These are phyloP conservation scores for Aeschynomene evenia DNA, from an alignment of 306 rosid genomes.

Conservation along the genomic window DNA sequence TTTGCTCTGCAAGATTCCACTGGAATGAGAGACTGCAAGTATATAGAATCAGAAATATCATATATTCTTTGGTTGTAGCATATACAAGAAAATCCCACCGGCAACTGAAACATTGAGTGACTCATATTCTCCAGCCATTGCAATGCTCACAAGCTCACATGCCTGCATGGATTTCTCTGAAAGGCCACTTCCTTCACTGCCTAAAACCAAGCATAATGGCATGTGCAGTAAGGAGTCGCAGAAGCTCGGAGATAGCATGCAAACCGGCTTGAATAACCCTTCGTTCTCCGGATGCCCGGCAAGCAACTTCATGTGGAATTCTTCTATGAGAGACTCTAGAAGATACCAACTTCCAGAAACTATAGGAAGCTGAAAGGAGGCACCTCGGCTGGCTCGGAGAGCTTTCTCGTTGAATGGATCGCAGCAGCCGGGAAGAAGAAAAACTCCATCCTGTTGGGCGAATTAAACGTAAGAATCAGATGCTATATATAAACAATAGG, in stretches of 20 bases:
- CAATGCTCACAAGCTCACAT: conserved; percentile 89
- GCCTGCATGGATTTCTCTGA: conserved; percentile 55
- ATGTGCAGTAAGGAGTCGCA: conserved; percentile 46
- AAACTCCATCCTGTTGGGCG: conserved; percentile 68
- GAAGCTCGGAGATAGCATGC: conserved; percentile 51
- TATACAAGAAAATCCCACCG: conserved; percentile 91
- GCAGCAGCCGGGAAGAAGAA: conserved; percentile 92
- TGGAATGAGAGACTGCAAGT: background rate
- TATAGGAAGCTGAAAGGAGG: conserved; percentile 84
- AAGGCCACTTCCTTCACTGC: conserved; percentile 90
- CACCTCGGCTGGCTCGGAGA: conserved; percentile 94
- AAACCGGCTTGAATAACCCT: conserved; percentile 43
- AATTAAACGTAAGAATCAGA: conserved; percentile 1
- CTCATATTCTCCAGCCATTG: conserved; percentile 85
- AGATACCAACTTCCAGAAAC: conserved; percentile 77
- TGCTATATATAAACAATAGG: background rate
- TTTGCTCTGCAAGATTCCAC: background rate
- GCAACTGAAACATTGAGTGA: conserved; percentile 98
- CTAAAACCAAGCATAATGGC: conserved; percentile 80
- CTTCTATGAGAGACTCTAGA: conserved; percentile 50
- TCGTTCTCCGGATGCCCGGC: conserved; percentile 75
- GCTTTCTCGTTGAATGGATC: conserved; percentile 95
- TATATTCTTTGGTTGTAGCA: conserved; percentile 46
- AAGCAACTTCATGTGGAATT: conserved; percentile 63
- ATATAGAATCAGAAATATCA: conserved; percentile 24